Evolutionary conservation across 2,329 filamentous ascomycete genomes (phyloP).

Genomic region (Fusarium kyushuense): DNA sequence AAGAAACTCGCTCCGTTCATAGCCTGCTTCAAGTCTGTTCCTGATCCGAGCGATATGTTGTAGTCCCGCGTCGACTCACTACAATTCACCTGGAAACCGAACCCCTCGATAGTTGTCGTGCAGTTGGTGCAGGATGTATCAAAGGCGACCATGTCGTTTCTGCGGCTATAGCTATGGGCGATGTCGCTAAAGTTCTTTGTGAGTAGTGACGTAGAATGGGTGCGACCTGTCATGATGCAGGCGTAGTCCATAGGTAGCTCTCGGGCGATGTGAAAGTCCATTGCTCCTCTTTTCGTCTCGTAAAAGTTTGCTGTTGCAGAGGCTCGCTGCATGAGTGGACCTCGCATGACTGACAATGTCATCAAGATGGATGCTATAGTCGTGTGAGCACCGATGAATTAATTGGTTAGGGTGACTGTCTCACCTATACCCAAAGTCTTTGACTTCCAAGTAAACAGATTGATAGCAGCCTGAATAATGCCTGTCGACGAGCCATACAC

Average conservation of each 20-base stretch:
- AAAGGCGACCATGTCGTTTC: constrained; percentile 29
- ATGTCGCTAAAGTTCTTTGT: constrained; percentile 40
- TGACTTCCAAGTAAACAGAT: constrained; percentile 33
- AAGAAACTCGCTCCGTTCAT: constrained; percentile 30
- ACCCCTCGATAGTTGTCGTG: constrained; percentile 22
- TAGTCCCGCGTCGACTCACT: constrained; percentile 23
- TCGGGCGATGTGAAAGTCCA: constrained; percentile 37
- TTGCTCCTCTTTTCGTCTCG: constrained; percentile 4
- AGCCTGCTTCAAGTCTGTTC: constrained; percentile 4
- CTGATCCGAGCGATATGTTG: constrained; percentile 10
- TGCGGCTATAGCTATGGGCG: constrained; percentile 36
- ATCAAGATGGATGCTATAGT: constrained; percentile 33
- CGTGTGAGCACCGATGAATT: not conserved
- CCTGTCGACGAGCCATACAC: constrained; percentile 40
- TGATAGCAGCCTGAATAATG: constrained; percentile 27
- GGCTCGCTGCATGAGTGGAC: constrained; percentile 37
- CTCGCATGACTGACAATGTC: constrained; percentile 39
- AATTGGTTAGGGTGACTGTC: not conserved
- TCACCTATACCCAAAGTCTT: constrained; percentile 37
- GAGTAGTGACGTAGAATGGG: constrained; percentile 25
- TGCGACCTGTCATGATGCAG: constrained; percentile 35
- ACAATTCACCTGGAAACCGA: constrained; percentile 40
- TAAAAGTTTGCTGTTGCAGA: constrained; percentile 33
- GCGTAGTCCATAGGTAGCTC: constrained; percentile 34
- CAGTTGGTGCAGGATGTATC: constrained; percentile 33